These are phyloP conservation scores for Auxenochlorella pyrenoidosa DNA, from an alignment of 139 green algal genomes.

Conservation along the genomic window DNA sequence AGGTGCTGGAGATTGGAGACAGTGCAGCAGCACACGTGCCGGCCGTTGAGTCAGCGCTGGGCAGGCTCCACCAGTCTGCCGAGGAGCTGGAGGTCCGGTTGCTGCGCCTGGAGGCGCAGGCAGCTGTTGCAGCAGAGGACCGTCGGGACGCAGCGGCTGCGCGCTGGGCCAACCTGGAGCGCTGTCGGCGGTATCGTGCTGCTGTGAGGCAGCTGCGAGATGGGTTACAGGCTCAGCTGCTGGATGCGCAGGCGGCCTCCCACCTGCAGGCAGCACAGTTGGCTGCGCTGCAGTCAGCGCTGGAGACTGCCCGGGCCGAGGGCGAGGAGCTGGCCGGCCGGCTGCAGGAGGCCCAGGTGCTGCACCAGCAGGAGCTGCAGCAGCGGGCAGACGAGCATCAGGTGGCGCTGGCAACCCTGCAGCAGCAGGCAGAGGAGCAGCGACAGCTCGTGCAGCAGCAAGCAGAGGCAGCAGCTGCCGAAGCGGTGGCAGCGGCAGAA, in stretches of 20 bases:
- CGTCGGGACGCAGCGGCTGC: background rate
- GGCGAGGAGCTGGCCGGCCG: background rate
- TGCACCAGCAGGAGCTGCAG: slow-evolving; percentile 13
- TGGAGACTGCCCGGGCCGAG: background rate
- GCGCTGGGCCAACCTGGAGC: slow-evolving; percentile 19
- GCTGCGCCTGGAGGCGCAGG: slow-evolving; percentile 31
- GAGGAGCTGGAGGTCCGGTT: slow-evolving; percentile 16
- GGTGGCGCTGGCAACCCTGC: background rate
- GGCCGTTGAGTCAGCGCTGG: background rate
- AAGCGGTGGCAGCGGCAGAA: slow-evolving; percentile 2
- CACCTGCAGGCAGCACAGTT: slow-evolving; percentile 23
- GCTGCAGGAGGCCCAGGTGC: background rate
- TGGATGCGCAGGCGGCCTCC: slow-evolving; percentile 25
- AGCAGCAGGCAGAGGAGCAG: background rate
- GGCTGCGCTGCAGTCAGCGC: background rate
- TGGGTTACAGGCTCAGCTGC: slow-evolving; percentile 18
- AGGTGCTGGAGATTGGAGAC: background rate
- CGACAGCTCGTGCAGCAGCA: background rate
- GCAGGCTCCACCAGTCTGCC: background rate
- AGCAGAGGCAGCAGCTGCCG: background rate
- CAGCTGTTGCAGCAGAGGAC: slow-evolving; percentile 9
- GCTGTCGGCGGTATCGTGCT: background rate
- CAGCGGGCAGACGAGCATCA: background rate
- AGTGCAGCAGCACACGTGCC: background rate
- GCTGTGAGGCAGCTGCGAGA: slow-evolving; percentile 24